phyloP scores from a whole-genome alignment of 345 rosid species.

The Cardamine occulta region DNA sequence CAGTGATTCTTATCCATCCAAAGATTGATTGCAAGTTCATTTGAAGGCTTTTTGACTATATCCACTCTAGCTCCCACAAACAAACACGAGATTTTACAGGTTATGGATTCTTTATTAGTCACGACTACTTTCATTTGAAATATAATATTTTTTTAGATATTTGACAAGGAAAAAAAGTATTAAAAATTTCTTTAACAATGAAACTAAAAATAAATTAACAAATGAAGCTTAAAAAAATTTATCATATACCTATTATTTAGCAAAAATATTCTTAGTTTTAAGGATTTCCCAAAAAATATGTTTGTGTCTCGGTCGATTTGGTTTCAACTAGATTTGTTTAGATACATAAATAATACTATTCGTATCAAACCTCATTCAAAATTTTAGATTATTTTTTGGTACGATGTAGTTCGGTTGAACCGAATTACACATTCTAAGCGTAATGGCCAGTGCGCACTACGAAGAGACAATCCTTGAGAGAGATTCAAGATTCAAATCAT shows the following conservation, averaged over 20 bases:
- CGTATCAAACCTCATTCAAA: background rate
- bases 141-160: background rate
- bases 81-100: slow-evolving; percentile 9
- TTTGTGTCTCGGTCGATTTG: background rate
- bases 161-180: background rate
- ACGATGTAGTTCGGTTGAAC: background rate
- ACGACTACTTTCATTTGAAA: background rate
- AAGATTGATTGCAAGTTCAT: slow-evolving; percentile 34
- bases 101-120: slow-evolving; percentile 24
- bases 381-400: background rate
- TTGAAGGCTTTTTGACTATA: slow-evolving; percentile 41
- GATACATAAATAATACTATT: background rate
- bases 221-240: background rate
- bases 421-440: background rate
- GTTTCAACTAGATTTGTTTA: background rate
- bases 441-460: background rate
- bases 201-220: too few species aligned
- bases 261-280: background rate
- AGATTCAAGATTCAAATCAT: background rate
- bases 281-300: background rate
- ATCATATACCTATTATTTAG: background rate
- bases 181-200: background rate
- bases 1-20: slow-evolving; percentile 42
- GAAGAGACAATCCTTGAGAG: background rate
- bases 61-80: slow-evolving; percentile 39